Base-by-base conservation (phyloP, 768 basidiomycete genomes). In the Mycena chlorophos region DNA sequence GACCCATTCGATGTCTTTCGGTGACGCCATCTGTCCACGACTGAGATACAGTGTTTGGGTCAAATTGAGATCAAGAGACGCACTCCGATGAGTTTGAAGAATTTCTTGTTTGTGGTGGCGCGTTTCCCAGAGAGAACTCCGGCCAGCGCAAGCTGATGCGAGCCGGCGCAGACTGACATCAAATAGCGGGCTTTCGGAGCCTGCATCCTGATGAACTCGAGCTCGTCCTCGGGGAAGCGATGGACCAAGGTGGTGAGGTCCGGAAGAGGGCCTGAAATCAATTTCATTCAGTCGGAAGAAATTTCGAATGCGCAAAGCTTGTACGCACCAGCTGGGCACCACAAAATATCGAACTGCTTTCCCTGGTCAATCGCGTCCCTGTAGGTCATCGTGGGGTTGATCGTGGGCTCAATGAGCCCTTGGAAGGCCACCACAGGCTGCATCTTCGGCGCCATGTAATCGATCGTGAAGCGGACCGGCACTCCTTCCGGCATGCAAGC, bases 41-140 rank as follows among this genome's bases (percentile, higher is more conserved):
- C 14, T 8, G 23, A 25, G 14, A n/a, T n/a, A n/a, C n/a, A n/a
- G n/a, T n/a, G n/a, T n/a, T n/a, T n/a, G n/a, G n/a, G n/a, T n/a
- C n/a, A n/a, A n/a, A n/a, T n/a, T n/a, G n/a, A n/a, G n/a, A n/a
- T n/a, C n/a, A n/a, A n/a, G n/a, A n/a, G 14, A 20, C n/a, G 20
- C 51, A 72, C 73, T 50, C 57, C 57, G 37, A 71, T 55, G 6
- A 37, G 22, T 28, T 56, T 68, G 55, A 67, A 75, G 5, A 49
- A 37, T 4, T 63, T 43, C 57, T 76, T 76, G 63, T 73, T 75
- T 16, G 73, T 73, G 6, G 74, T 76, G 25, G 75, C 75, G 10
- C 65, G 58, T 48, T 68, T 69, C 0, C 73, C 74, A 2, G 68
- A 55, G 12, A 75, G 63, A 1, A 72, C 43, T 0, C 73, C 74